Evolutionary conservation across 2,329 filamentous ascomycete genomes (phyloP).

Genomic region (Dothiorella sarmentorum): DNA sequence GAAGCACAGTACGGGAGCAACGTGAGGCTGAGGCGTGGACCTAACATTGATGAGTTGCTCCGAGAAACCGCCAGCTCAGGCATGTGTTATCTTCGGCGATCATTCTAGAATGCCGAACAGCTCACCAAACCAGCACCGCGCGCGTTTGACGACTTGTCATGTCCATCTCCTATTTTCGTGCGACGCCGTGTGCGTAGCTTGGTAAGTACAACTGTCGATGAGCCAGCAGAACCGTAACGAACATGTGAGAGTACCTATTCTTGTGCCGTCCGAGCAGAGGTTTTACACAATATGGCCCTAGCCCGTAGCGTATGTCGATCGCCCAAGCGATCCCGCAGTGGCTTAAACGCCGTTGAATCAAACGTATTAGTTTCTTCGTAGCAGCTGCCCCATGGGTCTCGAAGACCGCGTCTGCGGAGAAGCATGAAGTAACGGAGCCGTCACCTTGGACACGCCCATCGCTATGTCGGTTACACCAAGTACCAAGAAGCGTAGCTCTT

Average conservation of each 20-base stretch:
- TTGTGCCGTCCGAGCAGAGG: no score
- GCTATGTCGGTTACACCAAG: background rate
- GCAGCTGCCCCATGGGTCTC: conserved; percentile 6
- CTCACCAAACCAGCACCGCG: background rate
- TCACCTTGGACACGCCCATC: background rate
- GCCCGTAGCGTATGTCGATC: conserved; percentile 6
- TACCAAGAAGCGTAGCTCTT: background rate
- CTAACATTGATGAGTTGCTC: background rate
- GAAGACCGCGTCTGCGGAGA: background rate
- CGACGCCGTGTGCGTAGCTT: background rate
- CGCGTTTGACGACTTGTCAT: background rate
- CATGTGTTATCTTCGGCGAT: background rate
- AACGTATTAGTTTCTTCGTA: conserved; percentile 6
- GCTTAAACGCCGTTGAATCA: background rate
- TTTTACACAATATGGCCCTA: no score
- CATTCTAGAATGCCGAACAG: background rate
- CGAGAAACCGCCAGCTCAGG: conserved; percentile 6
- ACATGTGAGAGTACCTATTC: background rate
- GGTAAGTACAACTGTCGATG: background rate
- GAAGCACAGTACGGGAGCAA: background rate
- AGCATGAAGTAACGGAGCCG: background rate
- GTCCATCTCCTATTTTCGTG: background rate
- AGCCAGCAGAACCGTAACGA: background rate
- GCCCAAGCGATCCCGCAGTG: background rate
- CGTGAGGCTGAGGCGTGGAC: conserved; percentile 2